phyloP scores from a whole-genome alignment of 1,284 basidiomycete genomes.

The Marasmius tenuissimus region DNA sequence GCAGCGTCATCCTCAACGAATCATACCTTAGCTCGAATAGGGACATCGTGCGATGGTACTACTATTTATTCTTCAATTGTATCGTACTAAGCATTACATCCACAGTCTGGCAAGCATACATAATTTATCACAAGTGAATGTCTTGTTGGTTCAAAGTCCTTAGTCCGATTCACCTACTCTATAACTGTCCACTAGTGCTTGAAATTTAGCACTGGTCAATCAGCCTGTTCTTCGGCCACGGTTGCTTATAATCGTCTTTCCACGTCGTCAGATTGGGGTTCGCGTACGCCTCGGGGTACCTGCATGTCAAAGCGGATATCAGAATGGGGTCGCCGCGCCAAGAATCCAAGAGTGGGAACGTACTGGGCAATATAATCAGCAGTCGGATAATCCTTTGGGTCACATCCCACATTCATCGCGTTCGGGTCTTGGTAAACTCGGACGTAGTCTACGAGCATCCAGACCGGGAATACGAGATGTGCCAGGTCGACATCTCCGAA shows the following conservation, averaged over 20 bases:
- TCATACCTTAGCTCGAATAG: too few relatives aligned
- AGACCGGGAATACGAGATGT: conserved; percentile 13
- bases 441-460: conserved; percentile 17
- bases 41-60: too few relatives aligned
- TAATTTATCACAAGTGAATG: too few relatives aligned
- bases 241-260: conserved; percentile 14
- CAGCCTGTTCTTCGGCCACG: conserved; percentile 15
- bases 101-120: too few relatives aligned
- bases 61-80: too few relatives aligned
- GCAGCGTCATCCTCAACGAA: too few relatives aligned
- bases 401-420: conserved; percentile 18
- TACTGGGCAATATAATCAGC: conserved; percentile 14
- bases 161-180: too few relatives aligned
- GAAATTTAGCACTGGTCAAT: conserved; percentile 10
- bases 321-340: not conserved
- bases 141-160: too few relatives aligned
- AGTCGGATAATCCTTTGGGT: conserved; percentile 16
- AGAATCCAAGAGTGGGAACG: not conserved
- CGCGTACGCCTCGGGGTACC: conserved; percentile 15
- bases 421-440: conserved; percentile 17
- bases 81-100: too few relatives aligned
- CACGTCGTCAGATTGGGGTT: conserved; percentile 19
- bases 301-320: not conserved
- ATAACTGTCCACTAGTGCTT: not conserved
- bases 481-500: conserved; percentile 27